Base-by-base conservation (phyloP, 2,329 filamentous ascomycete species). In the Aspergillus chevalieri region DNA sequence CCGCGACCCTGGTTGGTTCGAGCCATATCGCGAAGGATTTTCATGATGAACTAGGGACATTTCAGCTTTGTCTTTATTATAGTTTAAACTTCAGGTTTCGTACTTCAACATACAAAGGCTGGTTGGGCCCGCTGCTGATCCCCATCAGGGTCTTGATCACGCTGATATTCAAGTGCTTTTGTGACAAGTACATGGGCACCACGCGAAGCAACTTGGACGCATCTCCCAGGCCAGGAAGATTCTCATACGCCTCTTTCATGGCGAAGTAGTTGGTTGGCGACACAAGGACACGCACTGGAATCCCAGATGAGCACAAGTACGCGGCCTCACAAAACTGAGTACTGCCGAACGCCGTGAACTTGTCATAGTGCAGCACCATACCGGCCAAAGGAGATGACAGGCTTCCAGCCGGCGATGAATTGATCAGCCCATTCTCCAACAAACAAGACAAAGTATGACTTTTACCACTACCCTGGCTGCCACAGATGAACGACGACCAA, bases 381-480 rank as follows among this genome's bases (percentile, higher is more conserved):
- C 74, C 79, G 0, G 78, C 71, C 0, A 82, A 65, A 1, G 79
- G 78, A 3, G 66, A 65, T 0, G 68, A 59, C 0, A 83, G 61
- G 2, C 62, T 64, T 1, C 76, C 77, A 1, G 76, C 59, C 2
- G 64, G 53, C 0, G 65, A 66, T 0, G 58, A 50, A 2, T 47
- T 0, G 5, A 71, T 46, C 1, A 74, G 60, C 1, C 60, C 56
- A 21, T 68, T 67, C 41, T 80, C 80, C 0, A 84, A 67, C 44
- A 85, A 67, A 56, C 77, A 81, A 0, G 79, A 77, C 2, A 83
- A 67, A 0, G 81, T 83, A 50, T 85, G 79, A 17, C 76, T 80
- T 57, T 85, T 85, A 0, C 82, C 82, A 39, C 76, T 78, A 0
- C 82, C 82, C 57, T 85, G 81, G 1, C 78, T 78, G 1, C 82